A percentile compares a stretch with the other conserved stretches of the same genome.
Evolutionary conservation across 2,329 filamentous ascomycete species (phyloP).

Genomic region (Pezicula rhizophila): DNA sequence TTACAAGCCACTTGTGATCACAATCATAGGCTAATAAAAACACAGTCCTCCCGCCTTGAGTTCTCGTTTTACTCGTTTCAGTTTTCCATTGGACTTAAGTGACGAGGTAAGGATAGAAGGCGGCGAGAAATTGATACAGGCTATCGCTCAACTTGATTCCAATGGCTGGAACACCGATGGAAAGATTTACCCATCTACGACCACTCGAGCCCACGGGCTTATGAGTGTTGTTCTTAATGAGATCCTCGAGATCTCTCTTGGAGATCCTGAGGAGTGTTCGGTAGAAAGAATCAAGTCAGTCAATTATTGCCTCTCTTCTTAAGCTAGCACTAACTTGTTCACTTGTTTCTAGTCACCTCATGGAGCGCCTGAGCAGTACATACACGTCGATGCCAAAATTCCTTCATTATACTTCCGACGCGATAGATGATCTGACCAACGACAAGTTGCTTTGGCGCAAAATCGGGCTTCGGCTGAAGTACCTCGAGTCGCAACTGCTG

Average conservation of each 20-base stretch:
- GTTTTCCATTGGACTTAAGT: slow-evolving; percentile 47
- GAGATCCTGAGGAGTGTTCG: slow-evolving; percentile 15
- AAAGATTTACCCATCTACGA: slow-evolving; percentile 36
- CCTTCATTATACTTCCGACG: neutral
- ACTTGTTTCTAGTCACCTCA: slow-evolving; percentile 10
- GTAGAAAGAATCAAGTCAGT: slow-evolving; percentile 17
- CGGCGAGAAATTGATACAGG: slow-evolving; percentile 31
- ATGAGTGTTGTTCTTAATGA: slow-evolving; percentile 50
- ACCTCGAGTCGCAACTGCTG: slow-evolving; percentile 53
- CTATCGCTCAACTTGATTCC: slow-evolving; percentile 35
- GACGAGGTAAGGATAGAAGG: slow-evolving; percentile 43
- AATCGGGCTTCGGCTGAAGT: slow-evolving; percentile 39
- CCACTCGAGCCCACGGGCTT: slow-evolving; percentile 38
- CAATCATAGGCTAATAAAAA: too few species aligned
- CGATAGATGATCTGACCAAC: neutral
- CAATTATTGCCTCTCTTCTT: neutral
- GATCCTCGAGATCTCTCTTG: slow-evolving; percentile 47
- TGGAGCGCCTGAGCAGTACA: slow-evolving; percentile 26
- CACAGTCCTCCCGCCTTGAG: slow-evolving; percentile 43
- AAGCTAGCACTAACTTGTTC: neutral
- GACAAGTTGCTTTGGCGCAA: neutral
- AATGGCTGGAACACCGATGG: slow-evolving; percentile 47
- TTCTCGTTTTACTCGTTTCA: slow-evolving; percentile 46
- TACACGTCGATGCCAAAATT: slow-evolving; percentile 19
- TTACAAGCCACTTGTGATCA: too few species aligned